phyloP scores from a whole-genome alignment of 257 asterid genomes.

The Nicotiana obtusifolia region DNA sequence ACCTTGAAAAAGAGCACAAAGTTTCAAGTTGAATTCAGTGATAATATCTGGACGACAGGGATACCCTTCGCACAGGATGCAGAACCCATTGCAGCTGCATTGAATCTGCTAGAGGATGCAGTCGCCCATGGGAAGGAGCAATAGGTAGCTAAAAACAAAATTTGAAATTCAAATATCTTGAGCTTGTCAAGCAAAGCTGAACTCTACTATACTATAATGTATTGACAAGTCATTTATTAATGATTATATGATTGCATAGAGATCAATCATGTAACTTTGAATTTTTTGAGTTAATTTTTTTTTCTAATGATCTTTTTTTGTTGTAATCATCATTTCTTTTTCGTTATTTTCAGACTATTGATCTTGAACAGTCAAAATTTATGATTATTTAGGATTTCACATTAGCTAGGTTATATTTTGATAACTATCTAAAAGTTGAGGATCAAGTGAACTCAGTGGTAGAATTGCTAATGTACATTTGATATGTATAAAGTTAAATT shows the following conservation, averaged over 20 bases:
- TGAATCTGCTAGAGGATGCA: no score
- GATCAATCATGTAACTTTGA: background rate
- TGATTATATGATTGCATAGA: background rate
- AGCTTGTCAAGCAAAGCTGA: background rate
- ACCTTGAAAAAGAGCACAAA: constrained; percentile 27
- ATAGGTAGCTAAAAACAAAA: no score
- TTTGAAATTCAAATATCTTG: background rate
- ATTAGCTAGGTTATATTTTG: background rate
- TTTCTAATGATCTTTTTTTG: background rate
- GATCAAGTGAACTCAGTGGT: background rate
- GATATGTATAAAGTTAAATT: background rate
- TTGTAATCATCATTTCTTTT: background rate
- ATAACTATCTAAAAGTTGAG: background rate
- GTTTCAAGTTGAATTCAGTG: background rate
- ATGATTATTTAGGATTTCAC: background rate
- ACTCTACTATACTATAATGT: background rate
- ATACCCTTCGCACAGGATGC: background rate
- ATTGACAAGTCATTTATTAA: background rate
- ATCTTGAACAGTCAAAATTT: background rate
- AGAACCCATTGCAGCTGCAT: background rate
- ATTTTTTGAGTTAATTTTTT: background rate
- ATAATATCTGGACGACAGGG: background rate
- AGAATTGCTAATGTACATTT: background rate
- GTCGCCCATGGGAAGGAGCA: no score
- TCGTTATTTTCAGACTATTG: background rate